phyloP scores from a whole-genome alignment of 225 moss, liverwort and hornwort species.

The Sphagnum tenellum region DNA sequence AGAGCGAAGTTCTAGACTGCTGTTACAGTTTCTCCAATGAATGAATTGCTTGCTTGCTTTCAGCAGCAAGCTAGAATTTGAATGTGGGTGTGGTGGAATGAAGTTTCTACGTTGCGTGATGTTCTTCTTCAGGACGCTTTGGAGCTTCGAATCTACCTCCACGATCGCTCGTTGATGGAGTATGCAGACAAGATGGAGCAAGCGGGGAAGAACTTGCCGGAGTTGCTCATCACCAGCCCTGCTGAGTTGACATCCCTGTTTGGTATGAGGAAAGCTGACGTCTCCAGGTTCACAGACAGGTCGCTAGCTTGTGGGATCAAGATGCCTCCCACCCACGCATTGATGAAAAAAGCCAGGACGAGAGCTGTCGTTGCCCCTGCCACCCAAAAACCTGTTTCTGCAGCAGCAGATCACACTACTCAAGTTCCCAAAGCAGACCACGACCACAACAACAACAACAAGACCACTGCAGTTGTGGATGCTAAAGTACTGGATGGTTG shows the following conservation, averaged over 20 bases:
- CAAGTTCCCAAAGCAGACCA: too few relatives aligned
- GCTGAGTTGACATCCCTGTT: slow-evolving; percentile 42
- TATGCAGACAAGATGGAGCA: slow-evolving; percentile 66
- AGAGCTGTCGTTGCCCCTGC: slow-evolving; percentile 5
- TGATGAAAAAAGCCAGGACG: slow-evolving; percentile 19
- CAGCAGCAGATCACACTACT: too few relatives aligned
- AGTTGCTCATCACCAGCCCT: slow-evolving; percentile 54
- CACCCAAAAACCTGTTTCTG: neutral
- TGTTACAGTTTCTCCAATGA: too few relatives aligned
- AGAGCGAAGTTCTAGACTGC: too few relatives aligned
- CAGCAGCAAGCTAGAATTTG: too few relatives aligned
- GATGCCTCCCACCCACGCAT: slow-evolving; percentile 55
- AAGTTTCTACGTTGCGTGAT: neutral
- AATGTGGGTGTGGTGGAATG: too few relatives aligned
- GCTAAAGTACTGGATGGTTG: too few relatives aligned
- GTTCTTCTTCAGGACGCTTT: slow-evolving; percentile 48
- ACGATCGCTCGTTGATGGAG: slow-evolving; percentile 72
- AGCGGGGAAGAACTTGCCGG: slow-evolving; percentile 34
- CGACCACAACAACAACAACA: too few relatives aligned
- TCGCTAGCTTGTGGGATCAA: slow-evolving; percentile 54
- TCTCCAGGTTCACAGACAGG: slow-evolving; percentile 52
- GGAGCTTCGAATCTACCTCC: slow-evolving; percentile 75
- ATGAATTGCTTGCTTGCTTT: too few relatives aligned
- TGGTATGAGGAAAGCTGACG: slow-evolving; percentile 59
- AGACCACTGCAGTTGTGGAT: too few relatives aligned